A percentile compares a stretch with the other conserved stretches of the same genome.
phyloP scores from a whole-genome alignment of 352 stramenopile species.

The Globisporangium takayamanum region DNA sequence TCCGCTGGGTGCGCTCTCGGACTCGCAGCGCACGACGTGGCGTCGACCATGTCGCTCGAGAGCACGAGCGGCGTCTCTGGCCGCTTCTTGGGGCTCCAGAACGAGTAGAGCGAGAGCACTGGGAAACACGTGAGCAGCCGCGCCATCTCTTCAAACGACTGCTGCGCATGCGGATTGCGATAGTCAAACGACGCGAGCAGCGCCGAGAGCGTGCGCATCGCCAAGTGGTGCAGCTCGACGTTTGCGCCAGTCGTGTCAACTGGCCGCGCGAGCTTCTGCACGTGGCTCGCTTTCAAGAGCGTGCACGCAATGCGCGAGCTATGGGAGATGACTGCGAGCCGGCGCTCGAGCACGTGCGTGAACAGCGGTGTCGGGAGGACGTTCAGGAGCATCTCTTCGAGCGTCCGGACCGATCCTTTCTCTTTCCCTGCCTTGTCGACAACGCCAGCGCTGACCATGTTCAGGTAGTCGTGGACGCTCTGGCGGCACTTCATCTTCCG shows the following conservation, averaged over 20 bases:
- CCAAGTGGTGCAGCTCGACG: constrained; percentile 76
- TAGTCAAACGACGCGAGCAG: constrained; percentile 75
- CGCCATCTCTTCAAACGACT: constrained; percentile 73
- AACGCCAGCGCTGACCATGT: constrained; percentile 79
- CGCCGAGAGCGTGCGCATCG: constrained; percentile 72
- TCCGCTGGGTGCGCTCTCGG: constrained; percentile 37
- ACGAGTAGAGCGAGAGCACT: constrained; percentile 72
- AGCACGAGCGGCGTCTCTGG: constrained; percentile 52
- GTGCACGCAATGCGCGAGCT: constrained; percentile 57
- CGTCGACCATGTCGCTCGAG: constrained; percentile 36
- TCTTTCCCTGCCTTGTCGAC: constrained; percentile 64
- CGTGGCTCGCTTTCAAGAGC: constrained; percentile 45
- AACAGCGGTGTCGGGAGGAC: constrained; percentile 72
- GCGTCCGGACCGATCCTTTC: constrained; percentile 62
- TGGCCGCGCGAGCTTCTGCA: constrained; percentile 31
- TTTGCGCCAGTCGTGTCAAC: constrained; percentile 30
- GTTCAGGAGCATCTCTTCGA: constrained; percentile 80
- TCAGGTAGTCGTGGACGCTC: constrained; percentile 68
- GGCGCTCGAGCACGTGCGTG: constrained; percentile 67
- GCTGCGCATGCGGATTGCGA: constrained; percentile 27
- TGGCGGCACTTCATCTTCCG: constrained; percentile 77
- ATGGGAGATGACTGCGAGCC: constrained; percentile 76
- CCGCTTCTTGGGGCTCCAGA: constrained; percentile 69
- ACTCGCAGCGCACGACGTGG: constrained; percentile 43
- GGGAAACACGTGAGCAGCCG: constrained; percentile 73